phyloP scores from a whole-genome alignment of 1,139 yeast genomes.

The Geotrichum cucujoidarum region DNA sequence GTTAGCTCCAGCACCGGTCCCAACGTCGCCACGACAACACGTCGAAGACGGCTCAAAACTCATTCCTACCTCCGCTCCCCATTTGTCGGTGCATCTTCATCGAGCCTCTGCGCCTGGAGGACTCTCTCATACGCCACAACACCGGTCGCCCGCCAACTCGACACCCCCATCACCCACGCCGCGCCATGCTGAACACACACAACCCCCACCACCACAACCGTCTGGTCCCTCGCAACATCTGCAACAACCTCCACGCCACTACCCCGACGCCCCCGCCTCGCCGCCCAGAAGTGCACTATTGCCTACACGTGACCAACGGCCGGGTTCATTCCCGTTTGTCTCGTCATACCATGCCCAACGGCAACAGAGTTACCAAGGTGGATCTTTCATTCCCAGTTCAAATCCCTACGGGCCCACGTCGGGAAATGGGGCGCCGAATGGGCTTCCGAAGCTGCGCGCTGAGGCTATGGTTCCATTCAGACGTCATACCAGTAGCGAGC shows the following conservation, averaged over 20 bases:
- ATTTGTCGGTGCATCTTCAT: neutral
- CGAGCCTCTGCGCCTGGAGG: slow-evolving; percentile 11
- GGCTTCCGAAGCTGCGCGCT: slow-evolving; percentile 11
- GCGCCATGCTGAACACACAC: slow-evolving; percentile 7
- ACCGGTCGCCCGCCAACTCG: slow-evolving; percentile 8
- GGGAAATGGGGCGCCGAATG: neutral
- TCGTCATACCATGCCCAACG: slow-evolving; percentile 17
- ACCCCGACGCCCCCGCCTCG: slow-evolving; percentile 13
- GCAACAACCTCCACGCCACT: neutral
- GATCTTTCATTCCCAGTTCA: slow-evolving; percentile 19
- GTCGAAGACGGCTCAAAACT: slow-evolving; percentile 5
- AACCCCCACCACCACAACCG: neutral
- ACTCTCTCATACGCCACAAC: neutral
- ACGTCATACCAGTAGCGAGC: slow-evolving; percentile 20
- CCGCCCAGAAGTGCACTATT: slow-evolving; percentile 8
- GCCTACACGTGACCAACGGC: slow-evolving; percentile 30
- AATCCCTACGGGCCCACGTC: slow-evolving; percentile 10
- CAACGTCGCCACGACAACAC: slow-evolving; percentile 21
- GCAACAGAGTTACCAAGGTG: slow-evolving; percentile 9
- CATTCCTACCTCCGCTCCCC: slow-evolving; percentile 13
- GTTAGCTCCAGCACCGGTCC: slow-evolving; percentile 25
- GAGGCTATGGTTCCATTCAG: slow-evolving; percentile 19
- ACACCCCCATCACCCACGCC: slow-evolving; percentile 13
- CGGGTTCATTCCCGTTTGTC: slow-evolving; percentile 31
- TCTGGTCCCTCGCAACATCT: neutral